phyloP scores from a whole-genome alignment of 2,329 filamentous ascomycete species.

The Apiospora phragmitis region DNA sequence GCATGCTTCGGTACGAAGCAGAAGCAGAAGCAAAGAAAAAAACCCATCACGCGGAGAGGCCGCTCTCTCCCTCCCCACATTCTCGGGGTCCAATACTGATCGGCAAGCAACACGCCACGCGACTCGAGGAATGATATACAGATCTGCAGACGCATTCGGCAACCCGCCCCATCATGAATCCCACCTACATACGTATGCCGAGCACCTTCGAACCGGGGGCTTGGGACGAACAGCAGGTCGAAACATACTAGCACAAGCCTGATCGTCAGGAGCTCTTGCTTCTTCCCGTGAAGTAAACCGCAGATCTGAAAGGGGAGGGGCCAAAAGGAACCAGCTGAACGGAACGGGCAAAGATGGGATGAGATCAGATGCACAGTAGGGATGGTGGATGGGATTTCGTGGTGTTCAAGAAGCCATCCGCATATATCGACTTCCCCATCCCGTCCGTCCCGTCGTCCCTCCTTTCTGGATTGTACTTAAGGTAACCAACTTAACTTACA shows the following conservation, averaged over 20 bases:
- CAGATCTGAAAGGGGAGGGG: neutral
- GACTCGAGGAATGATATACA: neutral
- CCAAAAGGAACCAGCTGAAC: neutral
- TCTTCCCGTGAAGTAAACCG: neutral
- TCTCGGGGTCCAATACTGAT: neutral
- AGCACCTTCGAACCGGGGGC: neutral
- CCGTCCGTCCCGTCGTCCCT: neutral
- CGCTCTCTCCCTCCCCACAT: neutral
- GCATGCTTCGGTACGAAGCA: neutral
- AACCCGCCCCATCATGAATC: neutral
- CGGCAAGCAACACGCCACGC: neutral
- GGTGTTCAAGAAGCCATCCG: neutral
- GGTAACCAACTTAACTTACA: neutral
- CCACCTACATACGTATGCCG: slow-evolving; percentile 1
- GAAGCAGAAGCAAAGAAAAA: neutral
- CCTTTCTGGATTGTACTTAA: neutral
- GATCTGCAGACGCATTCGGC: neutral
- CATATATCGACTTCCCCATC: slow-evolving; percentile 3
- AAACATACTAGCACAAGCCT: neutral
- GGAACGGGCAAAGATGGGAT: slow-evolving; percentile 6
- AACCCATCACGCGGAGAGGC: neutral
- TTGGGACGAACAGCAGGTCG: neutral
- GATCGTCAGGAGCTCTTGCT: slow-evolving; percentile 7
- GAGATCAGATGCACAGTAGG: neutral
- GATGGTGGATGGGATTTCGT: neutral